Percentiles rank a stretch among this genome's conserved stretches.
These are phyloP conservation scores for Pythium rishiriense DNA, from an alignment of 352 stramenopile species.

Conservation along the genomic window DNA sequence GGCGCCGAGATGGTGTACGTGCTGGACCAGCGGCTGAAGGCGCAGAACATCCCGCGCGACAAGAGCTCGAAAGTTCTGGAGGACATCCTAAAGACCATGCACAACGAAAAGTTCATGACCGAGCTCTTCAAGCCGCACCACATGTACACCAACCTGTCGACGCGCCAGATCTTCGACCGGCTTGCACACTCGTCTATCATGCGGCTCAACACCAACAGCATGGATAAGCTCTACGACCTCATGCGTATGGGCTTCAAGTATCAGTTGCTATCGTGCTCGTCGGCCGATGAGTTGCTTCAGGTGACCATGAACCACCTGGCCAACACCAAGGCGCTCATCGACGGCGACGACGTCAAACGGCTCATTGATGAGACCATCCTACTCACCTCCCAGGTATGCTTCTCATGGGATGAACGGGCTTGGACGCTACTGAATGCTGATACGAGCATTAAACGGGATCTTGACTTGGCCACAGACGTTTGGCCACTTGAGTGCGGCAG, in stretches of 20 bases:
- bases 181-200: slow-evolving; percentile 94
- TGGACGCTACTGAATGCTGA: no score
- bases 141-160: slow-evolving; percentile 90
- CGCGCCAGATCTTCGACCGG: slow-evolving; percentile 90
- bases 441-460: background rate
- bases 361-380: slow-evolving; percentile 81
- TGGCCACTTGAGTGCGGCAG: slow-evolving; percentile 50
- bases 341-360: slow-evolving; percentile 58
- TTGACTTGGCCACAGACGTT: slow-evolving; percentile 39
- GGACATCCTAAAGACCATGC: slow-evolving; percentile 93
- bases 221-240: slow-evolving; percentile 95
- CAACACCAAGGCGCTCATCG: slow-evolving; percentile 74
- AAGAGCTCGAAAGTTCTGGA: slow-evolving; percentile 91
- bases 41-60: slow-evolving; percentile 88
- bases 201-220: slow-evolving; percentile 92
- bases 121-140: slow-evolving; percentile 92
- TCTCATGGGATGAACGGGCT: no score
- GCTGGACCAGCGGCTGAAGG: slow-evolving; percentile 90
- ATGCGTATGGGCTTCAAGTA: slow-evolving; percentile 97
- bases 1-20: slow-evolving; percentile 95
- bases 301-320: slow-evolving; percentile 88
- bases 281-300: slow-evolving; percentile 83
- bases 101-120: slow-evolving; percentile 89
- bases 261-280: slow-evolving; percentile 82
- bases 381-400: slow-evolving; percentile 49